Conservation (phyloP, 2,329 filamentous ascomycete genomes). For the Colletotrichum sp. region DNA sequence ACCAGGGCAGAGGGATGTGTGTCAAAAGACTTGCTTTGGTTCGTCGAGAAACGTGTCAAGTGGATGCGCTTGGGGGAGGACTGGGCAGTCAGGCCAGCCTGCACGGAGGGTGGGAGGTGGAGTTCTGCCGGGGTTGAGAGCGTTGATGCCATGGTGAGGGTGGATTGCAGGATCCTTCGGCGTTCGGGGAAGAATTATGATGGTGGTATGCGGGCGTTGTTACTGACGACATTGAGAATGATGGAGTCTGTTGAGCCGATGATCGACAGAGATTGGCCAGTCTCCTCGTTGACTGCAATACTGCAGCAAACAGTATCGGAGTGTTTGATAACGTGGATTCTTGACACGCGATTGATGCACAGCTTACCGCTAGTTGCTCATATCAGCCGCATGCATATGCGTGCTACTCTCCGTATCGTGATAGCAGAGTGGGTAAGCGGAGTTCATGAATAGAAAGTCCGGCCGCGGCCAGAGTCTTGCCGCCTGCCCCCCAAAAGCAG, state of each 20-base stretch:
- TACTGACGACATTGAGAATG: background rate
- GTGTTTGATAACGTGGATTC: background rate
- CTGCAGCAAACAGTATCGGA: background rate
- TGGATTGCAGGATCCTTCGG: background rate
- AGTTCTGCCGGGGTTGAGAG: background rate
- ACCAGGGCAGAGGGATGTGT: background rate
- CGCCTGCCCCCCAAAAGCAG: background rate
- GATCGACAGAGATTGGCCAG: background rate
- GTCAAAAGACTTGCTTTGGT: background rate
- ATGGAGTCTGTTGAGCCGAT: background rate
- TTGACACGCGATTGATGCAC: background rate
- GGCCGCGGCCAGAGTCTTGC: background rate
- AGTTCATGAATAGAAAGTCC: background rate
- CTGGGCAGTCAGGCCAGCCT: background rate
- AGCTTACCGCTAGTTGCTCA: background rate
- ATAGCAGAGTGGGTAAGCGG: background rate
- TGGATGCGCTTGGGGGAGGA: background rate
- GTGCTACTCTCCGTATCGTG: background rate
- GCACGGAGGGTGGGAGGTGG: background rate
- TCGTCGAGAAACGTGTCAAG: slow-evolving; percentile 1
- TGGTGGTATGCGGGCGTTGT: background rate
- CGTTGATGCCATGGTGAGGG: background rate
- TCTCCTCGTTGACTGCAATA: background rate
- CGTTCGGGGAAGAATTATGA: background rate
- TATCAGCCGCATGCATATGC: slow-evolving; percentile 2